A percentile compares a stretch with the other conserved stretches of the same genome.
Evolutionary conservation across 1,284 basidiomycete genomes (phyloP).

Genomic region (Moesziomyces sp.): DNA sequence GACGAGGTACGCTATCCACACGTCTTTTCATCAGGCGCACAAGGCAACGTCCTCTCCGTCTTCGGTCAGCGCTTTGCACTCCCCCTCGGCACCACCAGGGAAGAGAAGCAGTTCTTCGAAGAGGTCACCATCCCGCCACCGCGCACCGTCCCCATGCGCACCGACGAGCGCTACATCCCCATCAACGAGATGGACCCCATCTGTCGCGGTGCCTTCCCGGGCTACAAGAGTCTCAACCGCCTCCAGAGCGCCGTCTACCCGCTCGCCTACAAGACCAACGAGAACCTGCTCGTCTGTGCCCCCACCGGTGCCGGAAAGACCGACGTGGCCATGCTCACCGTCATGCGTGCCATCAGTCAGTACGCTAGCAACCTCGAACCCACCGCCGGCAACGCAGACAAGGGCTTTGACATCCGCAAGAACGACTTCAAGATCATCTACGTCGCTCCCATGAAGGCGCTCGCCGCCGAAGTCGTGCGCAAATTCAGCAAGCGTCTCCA

Average conservation of each 20-base stretch:
- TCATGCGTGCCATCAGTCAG: conserved; percentile 86
- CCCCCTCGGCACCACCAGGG: conserved; percentile 83
- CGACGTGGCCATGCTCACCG: conserved; percentile 94
- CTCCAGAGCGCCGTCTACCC: conserved; percentile 96
- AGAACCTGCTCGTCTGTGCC: conserved; percentile 86
- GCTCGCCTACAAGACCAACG: conserved; percentile 91
- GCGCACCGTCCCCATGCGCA: conserved; percentile 79
- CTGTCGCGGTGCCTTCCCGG: conserved; percentile 86
- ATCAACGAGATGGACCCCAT: conserved; percentile 82
- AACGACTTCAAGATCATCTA: conserved; percentile 92
- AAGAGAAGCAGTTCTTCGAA: conserved; percentile 72
- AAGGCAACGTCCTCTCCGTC: conserved; percentile 79
- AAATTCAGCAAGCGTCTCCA: conserved; percentile 90
- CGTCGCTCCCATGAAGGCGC: conserved; percentile 98
- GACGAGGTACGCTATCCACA: conserved; percentile 79
- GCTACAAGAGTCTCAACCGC: conserved; percentile 87
- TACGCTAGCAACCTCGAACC: conserved; percentile 77
- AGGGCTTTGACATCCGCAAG: conserved; percentile 55
- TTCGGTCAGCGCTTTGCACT: conserved; percentile 81
- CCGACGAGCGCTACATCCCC: conserved; percentile 78
- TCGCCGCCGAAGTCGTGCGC: conserved; percentile 93
- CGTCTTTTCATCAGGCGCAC: conserved; percentile 81
- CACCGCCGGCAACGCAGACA: conserved; percentile 69
- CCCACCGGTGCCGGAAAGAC: conserved; percentile 81
- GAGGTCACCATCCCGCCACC: conserved; percentile 92